phyloP scores from a whole-genome alignment of 352 stramenopile species.

The Globisporangium abappressorium region DNA sequence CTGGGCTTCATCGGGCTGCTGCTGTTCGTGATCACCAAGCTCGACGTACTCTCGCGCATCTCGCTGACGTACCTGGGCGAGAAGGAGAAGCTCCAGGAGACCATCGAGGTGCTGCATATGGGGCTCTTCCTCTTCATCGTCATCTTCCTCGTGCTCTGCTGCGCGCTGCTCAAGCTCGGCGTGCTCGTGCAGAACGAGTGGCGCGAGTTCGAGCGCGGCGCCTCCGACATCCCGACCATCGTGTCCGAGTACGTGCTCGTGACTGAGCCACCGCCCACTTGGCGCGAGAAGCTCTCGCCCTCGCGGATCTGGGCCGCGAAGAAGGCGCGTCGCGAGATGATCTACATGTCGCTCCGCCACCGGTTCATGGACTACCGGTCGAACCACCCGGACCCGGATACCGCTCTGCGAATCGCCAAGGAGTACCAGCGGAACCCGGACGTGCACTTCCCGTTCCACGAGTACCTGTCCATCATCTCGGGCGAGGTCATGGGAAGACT shows the following conservation, averaged over 20 bases:
- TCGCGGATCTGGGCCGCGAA: constrained; percentile 23
- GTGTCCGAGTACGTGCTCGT: constrained; percentile 59
- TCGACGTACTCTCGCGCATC: constrained; percentile 47
- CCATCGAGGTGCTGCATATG: constrained; percentile 78
- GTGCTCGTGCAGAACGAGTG: constrained; percentile 64
- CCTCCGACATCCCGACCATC: constrained; percentile 46
- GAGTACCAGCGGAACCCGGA: constrained; percentile 62
- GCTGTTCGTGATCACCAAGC: constrained; percentile 65
- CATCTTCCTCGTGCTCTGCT: constrained; percentile 75
- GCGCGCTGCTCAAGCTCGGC: constrained; percentile 57
- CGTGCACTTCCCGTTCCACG: constrained; percentile 67
- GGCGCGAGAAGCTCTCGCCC: constrained; percentile 35
- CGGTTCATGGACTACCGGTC: constrained; percentile 71
- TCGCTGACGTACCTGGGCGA: constrained; percentile 41
- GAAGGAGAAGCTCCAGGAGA: constrained; percentile 55
- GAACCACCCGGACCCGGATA: constrained; percentile 57
- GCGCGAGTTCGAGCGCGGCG: constrained; percentile 66
- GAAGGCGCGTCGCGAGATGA: constrained; percentile 55
- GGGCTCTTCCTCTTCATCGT: constrained; percentile 80
- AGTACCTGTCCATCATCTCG: constrained; percentile 76
- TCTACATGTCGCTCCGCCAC: constrained; percentile 57
- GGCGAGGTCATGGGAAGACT: constrained; percentile 69
- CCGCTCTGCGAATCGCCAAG: constrained; percentile 38
- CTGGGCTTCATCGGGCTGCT: constrained; percentile 68
- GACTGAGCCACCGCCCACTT: constrained; percentile 41